These are phyloP conservation scores for Gossypium longicalyx DNA, from an alignment of 345 rosid species.

Conservation along the genomic window DNA sequence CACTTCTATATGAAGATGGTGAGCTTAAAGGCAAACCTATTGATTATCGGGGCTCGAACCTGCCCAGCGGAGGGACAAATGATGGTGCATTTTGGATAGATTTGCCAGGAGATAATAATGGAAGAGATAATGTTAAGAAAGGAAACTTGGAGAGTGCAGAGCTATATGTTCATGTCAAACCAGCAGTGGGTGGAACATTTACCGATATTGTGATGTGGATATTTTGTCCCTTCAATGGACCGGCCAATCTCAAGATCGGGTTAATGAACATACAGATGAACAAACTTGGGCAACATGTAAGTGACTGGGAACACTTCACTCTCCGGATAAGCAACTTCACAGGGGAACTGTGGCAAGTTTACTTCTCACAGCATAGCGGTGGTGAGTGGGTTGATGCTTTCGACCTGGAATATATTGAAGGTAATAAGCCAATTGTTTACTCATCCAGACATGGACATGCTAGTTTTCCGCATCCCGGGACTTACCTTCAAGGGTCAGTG, in stretches of 20 bases:
- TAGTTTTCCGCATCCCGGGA: constrained; percentile 79
- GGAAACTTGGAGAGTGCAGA: constrained; percentile 74
- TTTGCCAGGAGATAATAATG: constrained; percentile 56
- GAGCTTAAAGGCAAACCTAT: constrained; percentile 43
- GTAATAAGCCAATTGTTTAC: constrained; percentile 62
- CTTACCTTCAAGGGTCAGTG: constrained; percentile 71
- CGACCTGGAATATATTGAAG: constrained; percentile 58
- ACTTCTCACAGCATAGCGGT: constrained; percentile 84
- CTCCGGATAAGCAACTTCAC: constrained; percentile 79
- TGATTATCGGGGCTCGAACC: constrained; percentile 48
- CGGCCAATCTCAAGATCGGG: constrained; percentile 76
- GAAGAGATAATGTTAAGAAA: constrained; percentile 40
- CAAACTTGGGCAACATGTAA: constrained; percentile 68
- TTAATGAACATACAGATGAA: constrained; percentile 57
- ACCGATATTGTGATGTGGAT: constrained; percentile 90
- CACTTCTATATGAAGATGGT: constrained; percentile 51
- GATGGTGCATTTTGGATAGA: constrained; percentile 80
- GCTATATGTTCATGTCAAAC: constrained; percentile 84
- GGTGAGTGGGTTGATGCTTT: constrained; percentile 76
- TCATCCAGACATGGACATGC: constrained; percentile 86
- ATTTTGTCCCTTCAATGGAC: constrained; percentile 89
- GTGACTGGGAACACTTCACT: constrained; percentile 94
- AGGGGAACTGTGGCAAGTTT: constrained; percentile 75
- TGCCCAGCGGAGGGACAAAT: constrained; percentile 67
- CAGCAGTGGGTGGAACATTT: constrained; percentile 81